Conservation (phyloP, 352 stramenopile genomes). For the Phytophthora pinifolia region DNA sequence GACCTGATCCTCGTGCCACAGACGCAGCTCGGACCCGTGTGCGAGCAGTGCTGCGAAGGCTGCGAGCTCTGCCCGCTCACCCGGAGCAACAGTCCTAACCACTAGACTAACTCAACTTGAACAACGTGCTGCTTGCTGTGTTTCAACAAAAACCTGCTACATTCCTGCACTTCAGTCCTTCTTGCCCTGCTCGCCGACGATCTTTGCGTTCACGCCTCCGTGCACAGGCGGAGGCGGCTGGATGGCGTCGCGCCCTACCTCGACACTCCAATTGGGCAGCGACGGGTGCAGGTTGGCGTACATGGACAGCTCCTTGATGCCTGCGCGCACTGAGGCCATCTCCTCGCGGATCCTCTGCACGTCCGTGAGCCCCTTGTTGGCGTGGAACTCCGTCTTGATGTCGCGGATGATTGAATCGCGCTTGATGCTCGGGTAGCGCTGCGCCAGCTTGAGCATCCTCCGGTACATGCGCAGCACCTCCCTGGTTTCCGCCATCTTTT, state of each 20-base stretch:
- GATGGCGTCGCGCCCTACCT: slow-evolving; percentile 61
- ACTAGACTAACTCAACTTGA: slow-evolving; percentile 4
- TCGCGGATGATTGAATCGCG: slow-evolving; percentile 77
- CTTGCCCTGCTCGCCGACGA: slow-evolving; percentile 37
- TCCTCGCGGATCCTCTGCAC: slow-evolving; percentile 62
- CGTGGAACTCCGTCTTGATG: slow-evolving; percentile 86
- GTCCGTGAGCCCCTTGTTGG: slow-evolving; percentile 68
- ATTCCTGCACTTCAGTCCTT: slow-evolving; percentile 18
- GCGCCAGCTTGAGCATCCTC: slow-evolving; percentile 80
- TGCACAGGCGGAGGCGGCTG: slow-evolving; percentile 17
- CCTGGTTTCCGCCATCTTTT: slow-evolving; percentile 40
- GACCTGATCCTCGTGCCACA: slow-evolving; percentile 77
- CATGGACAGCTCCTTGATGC: slow-evolving; percentile 77
- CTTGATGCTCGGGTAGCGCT: slow-evolving; percentile 86
- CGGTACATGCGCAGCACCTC: slow-evolving; percentile 81
- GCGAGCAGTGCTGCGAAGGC: slow-evolving; percentile 64
- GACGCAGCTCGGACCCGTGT: slow-evolving; percentile 77
- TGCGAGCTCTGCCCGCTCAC: slow-evolving; percentile 45
- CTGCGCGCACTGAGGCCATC: slow-evolving; percentile 59
- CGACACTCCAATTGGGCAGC: slow-evolving; percentile 64
- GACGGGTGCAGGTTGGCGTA: slow-evolving; percentile 70
- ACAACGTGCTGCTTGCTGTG: slow-evolving; percentile 4
- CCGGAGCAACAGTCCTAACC: slow-evolving; percentile 10
- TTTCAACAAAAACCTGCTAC: slow-evolving; percentile 14
- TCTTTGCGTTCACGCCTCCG: slow-evolving; percentile 39